Evolutionary conservation across 257 asterid species (phyloP), one percentile per base, ranked within the genome.

Genomic region (Gardenia jasminoides): DNA sequence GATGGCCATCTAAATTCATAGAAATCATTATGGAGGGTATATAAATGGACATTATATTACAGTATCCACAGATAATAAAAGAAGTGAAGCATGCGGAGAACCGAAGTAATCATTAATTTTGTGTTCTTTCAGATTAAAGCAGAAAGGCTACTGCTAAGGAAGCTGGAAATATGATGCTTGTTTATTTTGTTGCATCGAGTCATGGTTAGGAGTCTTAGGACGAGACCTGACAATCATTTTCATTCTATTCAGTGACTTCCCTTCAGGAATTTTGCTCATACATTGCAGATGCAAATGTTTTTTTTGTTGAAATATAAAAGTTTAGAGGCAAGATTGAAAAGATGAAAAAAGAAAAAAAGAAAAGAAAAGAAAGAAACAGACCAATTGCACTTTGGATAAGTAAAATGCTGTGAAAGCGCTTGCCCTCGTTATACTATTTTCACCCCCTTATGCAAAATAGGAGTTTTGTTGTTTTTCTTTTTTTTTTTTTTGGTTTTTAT

Each of bases 51-150:
- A 11, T 69, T 26, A 41, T 22, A 41, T 22, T 33, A n/a, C 64
- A 65, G 58, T 64, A 69, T 46, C 36, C 6, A n/a, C 43, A 75
- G 56, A 59, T 15, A 70, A 59, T 15, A 70, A 80, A 30, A 19
- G 54, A 78, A 79, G 62, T 13, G 83, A 78, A 79, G 87, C 89
- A 86, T 81, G 89, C 87, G 85, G 68, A 81, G 71, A 79, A 52
- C 39, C 52, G 47, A 78, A 67, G 84, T 77, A 68, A 83, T 83
- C 65, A 86, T 86, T 72, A 62, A 78, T 71, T 74, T 46, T 83
- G 78, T 64, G 78, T 82, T 54, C 28, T 43, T 54, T 66, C 73
- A 46, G 66, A 59, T 39, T 52, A 62, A 76, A 71, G 75, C 2
- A 47, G 73, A 47, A 76, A 79, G 77, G 80, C 76, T 67, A 74